Conservation (phyloP, 1,139 yeast genomes). For the Dujonia santamariae region DNA sequence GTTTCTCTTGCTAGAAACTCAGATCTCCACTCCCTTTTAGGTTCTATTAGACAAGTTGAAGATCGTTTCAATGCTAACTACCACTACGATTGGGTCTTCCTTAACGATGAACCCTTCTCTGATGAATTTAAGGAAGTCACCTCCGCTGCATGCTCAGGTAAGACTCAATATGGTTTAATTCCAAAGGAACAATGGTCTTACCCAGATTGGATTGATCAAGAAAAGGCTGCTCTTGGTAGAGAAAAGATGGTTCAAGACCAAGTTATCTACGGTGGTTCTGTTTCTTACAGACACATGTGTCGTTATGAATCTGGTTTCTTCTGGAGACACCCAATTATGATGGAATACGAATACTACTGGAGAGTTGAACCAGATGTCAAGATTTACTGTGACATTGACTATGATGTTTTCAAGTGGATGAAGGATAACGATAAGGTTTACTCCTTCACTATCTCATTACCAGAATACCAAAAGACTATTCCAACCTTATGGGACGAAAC, state of each 20-base stretch:
- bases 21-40: conserved; percentile 34
- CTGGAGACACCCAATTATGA: conserved; percentile 70
- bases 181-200: conserved; percentile 47
- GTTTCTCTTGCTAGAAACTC: conserved; percentile 44
- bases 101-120: conserved; percentile 40
- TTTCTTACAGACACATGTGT: conserved; percentile 82
- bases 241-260: conserved; percentile 47
- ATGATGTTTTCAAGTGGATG: conserved; percentile 82
- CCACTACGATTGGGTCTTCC: conserved; percentile 47
- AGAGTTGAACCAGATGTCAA: conserved; percentile 88
- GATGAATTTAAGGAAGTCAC: conserved; percentile 39
- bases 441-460: conserved; percentile 78
- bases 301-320: conserved; percentile 90
- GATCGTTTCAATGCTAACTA: conserved; percentile 42
- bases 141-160: conserved; percentile 34
- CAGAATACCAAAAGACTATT: conserved; percentile 79
- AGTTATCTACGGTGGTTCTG: conserved; percentile 60
- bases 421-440: conserved; percentile 68
- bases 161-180: conserved; percentile 40
- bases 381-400: conserved; percentile 75
- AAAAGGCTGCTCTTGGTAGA: conserved; percentile 52
- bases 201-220: conserved; percentile 60
- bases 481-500: conserved; percentile 81
- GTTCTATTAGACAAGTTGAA: conserved; percentile 43
- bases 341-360: conserved; percentile 85